Evolutionary conservation across 1,139 yeast species (phyloP).

Genomic region (Taphrina deformans): DNA sequence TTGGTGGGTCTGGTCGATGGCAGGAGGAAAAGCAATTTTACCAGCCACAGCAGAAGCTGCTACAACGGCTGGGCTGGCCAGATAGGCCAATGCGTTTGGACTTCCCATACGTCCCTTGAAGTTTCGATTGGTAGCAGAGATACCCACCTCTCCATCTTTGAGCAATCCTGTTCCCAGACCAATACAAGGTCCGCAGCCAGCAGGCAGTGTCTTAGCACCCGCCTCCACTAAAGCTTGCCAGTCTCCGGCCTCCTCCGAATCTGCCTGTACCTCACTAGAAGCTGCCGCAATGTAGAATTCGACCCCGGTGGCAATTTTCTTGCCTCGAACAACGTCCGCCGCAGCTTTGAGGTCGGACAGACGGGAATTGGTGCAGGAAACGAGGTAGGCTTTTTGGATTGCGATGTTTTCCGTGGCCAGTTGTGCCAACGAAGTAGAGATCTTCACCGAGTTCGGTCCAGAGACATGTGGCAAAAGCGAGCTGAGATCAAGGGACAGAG

Average conservation of each 20-base stretch:
- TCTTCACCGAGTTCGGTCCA: constrained; percentile 96
- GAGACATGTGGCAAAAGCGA: constrained; percentile 87
- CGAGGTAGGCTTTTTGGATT: constrained; percentile 91
- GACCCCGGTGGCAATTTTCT: constrained; percentile 80
- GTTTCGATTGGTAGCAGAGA: constrained; percentile 96
- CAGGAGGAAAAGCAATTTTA: constrained; percentile 83
- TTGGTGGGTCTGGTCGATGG: constrained; percentile 23
- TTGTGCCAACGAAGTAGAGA: constrained; percentile 74
- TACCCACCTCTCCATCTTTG: constrained; percentile 95
- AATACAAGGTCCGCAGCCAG: constrained; percentile 99
- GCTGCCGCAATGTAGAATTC: constrained; percentile 98
- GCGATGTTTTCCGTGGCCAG: constrained; percentile 70
- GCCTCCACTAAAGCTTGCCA: constrained; percentile 89
- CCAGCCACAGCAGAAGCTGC: constrained; percentile 97
- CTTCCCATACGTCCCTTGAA: constrained; percentile 99
- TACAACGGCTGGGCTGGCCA: constrained; percentile 96
- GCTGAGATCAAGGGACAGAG: constrained; percentile 74
- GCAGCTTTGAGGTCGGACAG: constrained; percentile 92
- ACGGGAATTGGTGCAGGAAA: constrained; percentile 96
- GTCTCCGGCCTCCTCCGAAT: constrained; percentile 85
- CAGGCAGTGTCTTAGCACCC: constrained; percentile 93
- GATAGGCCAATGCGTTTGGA: constrained; percentile 89
- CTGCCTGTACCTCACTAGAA: constrained; percentile 85
- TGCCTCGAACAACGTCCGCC: constrained; percentile 77
- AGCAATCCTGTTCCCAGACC: constrained; percentile 93